These are phyloP conservation scores for Evansstolkia leycettana DNA, from an alignment of 495 filamentous ascomycete genomes.

Conservation along the genomic window DNA sequence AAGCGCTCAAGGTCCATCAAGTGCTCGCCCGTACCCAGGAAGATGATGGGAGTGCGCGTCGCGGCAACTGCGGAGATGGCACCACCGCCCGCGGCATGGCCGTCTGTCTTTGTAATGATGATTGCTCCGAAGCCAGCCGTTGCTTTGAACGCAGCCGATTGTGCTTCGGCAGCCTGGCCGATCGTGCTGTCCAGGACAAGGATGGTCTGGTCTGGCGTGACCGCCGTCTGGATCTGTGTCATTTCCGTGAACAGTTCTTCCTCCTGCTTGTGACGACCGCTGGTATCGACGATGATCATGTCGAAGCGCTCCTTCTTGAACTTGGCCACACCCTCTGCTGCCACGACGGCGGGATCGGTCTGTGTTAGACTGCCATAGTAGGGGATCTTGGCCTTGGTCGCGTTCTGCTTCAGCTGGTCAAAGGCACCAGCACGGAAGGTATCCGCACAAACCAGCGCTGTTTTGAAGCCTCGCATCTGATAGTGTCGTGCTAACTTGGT, in stretches of 20 bases:
- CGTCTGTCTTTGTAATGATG: constrained; percentile 98
- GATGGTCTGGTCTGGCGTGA: constrained; percentile 92
- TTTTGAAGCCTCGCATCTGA: constrained; percentile 84
- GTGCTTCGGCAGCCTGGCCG: constrained; percentile 87
- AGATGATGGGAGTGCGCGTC: constrained; percentile 93
- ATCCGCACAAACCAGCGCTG: constrained; percentile 92
- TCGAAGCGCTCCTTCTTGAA: constrained; percentile 99
- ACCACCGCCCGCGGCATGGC: constrained; percentile 86
- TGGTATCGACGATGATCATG: constrained; percentile 97
- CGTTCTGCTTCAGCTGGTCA: constrained; percentile 97
- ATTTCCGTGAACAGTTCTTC: constrained; percentile 94
- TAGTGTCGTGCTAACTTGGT: constrained; percentile 96
- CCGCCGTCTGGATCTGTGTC: constrained; percentile 88
- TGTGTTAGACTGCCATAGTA: constrained; percentile 95
- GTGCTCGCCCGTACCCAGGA: constrained; percentile 94
- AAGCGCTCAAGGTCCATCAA: constrained; percentile 92
- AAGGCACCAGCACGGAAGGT: constrained; percentile 98
- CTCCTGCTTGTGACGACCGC: constrained; percentile 87
- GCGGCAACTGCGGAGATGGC: constrained; percentile 98
- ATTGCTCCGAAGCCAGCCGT: constrained; percentile 96
- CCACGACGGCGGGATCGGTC: constrained; percentile 88
- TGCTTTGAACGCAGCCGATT: constrained; percentile 94
- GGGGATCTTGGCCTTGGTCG: constrained; percentile 95
- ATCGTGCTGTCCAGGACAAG: constrained; percentile 96
- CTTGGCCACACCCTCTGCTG: constrained; percentile 88